Evolutionary conservation across 345 rosid species (phyloP).

Genomic region (Syzygium grande): DNA sequence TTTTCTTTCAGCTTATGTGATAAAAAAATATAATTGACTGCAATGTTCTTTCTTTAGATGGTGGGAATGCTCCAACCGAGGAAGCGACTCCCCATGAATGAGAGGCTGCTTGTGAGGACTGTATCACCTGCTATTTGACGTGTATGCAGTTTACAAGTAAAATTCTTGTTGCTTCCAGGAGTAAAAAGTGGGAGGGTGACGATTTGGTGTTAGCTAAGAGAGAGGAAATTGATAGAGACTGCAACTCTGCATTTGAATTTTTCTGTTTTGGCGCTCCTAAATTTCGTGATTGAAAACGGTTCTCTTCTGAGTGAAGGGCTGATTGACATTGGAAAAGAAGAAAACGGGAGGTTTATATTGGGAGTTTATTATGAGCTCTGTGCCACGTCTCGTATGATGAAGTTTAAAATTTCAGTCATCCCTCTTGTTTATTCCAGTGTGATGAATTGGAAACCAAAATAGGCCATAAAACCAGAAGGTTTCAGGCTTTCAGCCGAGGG

Average conservation of each 20-base stretch:
- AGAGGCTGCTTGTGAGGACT: conserved; percentile 7
- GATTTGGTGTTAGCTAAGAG: neutral
- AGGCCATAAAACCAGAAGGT: neutral
- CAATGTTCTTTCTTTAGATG: conserved; percentile 27
- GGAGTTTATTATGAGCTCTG: neutral
- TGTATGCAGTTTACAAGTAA: neutral
- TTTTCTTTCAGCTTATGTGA: neutral
- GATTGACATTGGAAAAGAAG: neutral
- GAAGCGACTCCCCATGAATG: conserved; percentile 31
- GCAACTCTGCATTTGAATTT: neutral
- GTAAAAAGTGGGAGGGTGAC: neutral
- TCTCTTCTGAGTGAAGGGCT: neutral
- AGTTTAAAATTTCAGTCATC: neutral
- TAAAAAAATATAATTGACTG: neutral
- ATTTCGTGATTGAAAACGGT: neutral
- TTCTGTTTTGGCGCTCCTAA: neutral
- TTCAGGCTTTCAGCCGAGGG: neutral
- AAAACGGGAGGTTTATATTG: neutral
- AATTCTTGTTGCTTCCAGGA: neutral
- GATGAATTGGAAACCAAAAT: neutral
- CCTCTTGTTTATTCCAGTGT: neutral
- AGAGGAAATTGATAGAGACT: neutral
- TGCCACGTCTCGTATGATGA: neutral
- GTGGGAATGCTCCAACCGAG: conserved; percentile 54
- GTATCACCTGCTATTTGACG: neutral